phyloP scores from a whole-genome alignment of 2,329 filamentous ascomycete genomes.

The Aspergillus sergii region DNA sequence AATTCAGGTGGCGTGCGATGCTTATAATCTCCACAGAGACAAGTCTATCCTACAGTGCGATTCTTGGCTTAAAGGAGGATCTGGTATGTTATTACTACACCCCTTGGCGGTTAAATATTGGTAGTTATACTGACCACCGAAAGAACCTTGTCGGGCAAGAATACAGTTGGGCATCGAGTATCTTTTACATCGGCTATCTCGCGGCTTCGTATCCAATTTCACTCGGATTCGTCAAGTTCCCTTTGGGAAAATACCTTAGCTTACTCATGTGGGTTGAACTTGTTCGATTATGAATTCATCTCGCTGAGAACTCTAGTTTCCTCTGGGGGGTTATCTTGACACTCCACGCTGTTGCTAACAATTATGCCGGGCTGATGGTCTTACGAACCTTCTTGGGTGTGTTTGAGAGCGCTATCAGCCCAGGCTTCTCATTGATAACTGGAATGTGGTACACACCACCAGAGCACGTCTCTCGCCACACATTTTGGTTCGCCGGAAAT shows the following conservation, averaged over 20 bases:
- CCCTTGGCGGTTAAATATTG: not conserved
- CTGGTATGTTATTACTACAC: slow-evolving; percentile 5
- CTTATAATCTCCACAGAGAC: slow-evolving; percentile 13
- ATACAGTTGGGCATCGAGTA: slow-evolving; percentile 25
- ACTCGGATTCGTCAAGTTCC: slow-evolving; percentile 34
- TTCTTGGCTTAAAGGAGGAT: slow-evolving; percentile 17
- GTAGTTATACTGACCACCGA: not conserved
- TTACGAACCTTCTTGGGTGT: slow-evolving; percentile 45
- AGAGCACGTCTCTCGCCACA: slow-evolving; percentile 28
- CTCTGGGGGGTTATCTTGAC: slow-evolving; percentile 36
- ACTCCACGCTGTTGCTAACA: slow-evolving; percentile 31
- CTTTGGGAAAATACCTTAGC: slow-evolving; percentile 35
- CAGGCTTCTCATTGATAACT: slow-evolving; percentile 37
- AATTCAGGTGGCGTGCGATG: not conserved
- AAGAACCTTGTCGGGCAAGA: slow-evolving; percentile 18
- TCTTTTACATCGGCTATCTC: slow-evolving; percentile 31
- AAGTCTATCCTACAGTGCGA: slow-evolving; percentile 19
- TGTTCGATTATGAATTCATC: not conserved
- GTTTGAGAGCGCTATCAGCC: slow-evolving; percentile 41
- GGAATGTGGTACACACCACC: slow-evolving; percentile 30
- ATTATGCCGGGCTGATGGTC: slow-evolving; percentile 40
- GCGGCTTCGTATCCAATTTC: slow-evolving; percentile 37
- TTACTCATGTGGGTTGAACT: slow-evolving; percentile 16
- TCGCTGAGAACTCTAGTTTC: slow-evolving; percentile 10
- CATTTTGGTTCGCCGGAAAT: slow-evolving; percentile 30